Evolutionary conservation across 2,329 filamentous ascomycete species (phyloP).

Genomic region (Raffaelea deltoideospora): DNA sequence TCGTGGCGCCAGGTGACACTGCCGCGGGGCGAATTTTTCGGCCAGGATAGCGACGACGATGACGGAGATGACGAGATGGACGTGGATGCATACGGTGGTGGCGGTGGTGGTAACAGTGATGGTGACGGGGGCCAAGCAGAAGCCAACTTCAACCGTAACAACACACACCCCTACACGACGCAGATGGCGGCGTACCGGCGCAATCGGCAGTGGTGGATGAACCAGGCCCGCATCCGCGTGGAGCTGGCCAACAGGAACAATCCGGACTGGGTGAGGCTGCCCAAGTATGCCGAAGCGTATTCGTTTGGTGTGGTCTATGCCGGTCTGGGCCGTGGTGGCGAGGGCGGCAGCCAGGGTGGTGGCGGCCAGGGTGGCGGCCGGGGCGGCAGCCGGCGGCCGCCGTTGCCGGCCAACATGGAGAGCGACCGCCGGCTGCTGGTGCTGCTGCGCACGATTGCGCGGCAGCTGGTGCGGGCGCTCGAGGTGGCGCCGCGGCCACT

Average conservation of each 20-base stretch:
- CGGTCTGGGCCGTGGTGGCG: too few relatives aligned
- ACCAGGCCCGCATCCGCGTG: constrained; percentile 4
- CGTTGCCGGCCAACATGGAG: constrained; percentile 11
- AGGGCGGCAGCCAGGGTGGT: constrained; percentile 10
- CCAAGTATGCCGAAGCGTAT: constrained; percentile 7
- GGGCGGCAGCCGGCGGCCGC: not conserved
- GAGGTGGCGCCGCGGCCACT: constrained; percentile 15
- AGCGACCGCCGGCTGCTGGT: constrained; percentile 14
- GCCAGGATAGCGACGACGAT: too few relatives aligned
- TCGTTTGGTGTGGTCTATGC: constrained; percentile 3
- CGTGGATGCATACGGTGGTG: not conserved
- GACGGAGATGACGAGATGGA: too few relatives aligned
- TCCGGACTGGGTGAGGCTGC: constrained; percentile 9
- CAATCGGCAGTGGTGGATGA: constrained; percentile 6
- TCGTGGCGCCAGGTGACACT: not conserved
- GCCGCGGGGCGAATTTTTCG: not conserved
- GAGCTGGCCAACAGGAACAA: constrained; percentile 1
- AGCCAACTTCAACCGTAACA: not conserved
- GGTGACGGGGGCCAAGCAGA: not conserved
- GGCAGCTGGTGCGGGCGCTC: constrained; percentile 12
- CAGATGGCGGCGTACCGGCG: constrained; percentile 7
- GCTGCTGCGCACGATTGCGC: constrained; percentile 12
- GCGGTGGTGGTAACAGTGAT: not conserved
- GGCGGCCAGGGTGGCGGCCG: constrained; percentile 11
- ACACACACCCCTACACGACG: constrained; percentile 8